Base-by-base conservation (phyloP, 1,284 basidiomycete species). In the Papiliotrema fonsecae region DNA sequence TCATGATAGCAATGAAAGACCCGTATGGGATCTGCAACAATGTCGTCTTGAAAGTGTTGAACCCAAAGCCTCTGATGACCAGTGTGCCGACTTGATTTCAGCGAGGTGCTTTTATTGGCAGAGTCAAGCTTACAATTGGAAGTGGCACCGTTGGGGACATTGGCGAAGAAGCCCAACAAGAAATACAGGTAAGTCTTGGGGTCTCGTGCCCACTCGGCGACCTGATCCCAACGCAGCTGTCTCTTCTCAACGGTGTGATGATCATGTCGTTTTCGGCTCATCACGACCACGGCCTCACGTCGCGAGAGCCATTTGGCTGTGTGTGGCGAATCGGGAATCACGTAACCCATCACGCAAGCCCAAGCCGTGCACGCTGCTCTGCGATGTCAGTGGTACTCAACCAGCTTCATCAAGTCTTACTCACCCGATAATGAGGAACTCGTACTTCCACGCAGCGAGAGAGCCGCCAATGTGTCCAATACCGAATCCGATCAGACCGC, bases 221-320 rank as follows among this genome's bases (percentile, higher is more conserved):
- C 51, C 51, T 76, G 75, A n/a, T 70, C 58, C 59, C 56, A 57
- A 45, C 75, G 72, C 57, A 74, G 66, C 39, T 65, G 57, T 6
- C 61, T 53, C 45, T 73, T 69, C 52, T 73, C 69, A 43, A 74
- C 65, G 26, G 69, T 71, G 19, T 65, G 64, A 48, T 73, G 63
- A 54, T 75, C 72, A 39, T 62, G 41, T 26, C 67, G 56, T 47
- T 74, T 69, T 14, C 74, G 58, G 25, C 64, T 58, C 28, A 75
- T 61, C 9, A 70, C 65, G 18, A 75, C 58, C 24, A 73, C 49
- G 5, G 65, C 55, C 50, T 76, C 66, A 2, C 70, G 53, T 25
- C 67, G 59, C 11, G 63, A 64, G 39, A 77, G 57, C 45, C 68
- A 69, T 19, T 51, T 38, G 28, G 56, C 50, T 19, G 50, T 55